A percentile compares a stretch with the other conserved stretches of the same genome.
Conservation (phyloP, 1,284 basidiomycete species). For the Sanguinoderma infundibulare region DNA sequence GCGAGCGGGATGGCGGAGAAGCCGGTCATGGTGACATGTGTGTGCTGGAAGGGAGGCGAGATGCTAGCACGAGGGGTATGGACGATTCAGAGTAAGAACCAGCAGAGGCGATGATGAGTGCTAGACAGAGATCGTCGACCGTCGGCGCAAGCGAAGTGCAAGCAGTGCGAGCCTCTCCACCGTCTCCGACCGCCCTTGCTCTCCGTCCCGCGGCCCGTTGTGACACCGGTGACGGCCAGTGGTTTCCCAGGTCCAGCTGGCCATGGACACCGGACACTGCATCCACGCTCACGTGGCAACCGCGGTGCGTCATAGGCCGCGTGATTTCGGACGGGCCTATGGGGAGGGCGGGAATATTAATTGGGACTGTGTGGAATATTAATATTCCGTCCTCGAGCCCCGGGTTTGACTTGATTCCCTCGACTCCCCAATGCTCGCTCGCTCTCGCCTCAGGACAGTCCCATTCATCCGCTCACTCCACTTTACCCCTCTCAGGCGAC, state of each 20-base stretch:
- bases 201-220: too few relatives aligned
- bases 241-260: not conserved
- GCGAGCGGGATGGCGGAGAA: constrained; percentile 45
- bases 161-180: not conserved
- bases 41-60: not conserved
- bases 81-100: not conserved
- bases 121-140: not conserved
- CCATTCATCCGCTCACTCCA: constrained; percentile 32
- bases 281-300: not conserved
- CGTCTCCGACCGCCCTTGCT: too few relatives aligned
- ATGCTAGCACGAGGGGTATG: not conserved
- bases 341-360: not conserved
- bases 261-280: not conserved
- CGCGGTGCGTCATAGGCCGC: too few relatives aligned
- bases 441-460: constrained; percentile 6
- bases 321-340: not conserved
- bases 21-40: constrained; percentile 47
- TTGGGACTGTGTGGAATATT: too few relatives aligned
- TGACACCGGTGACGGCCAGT: not conserved
- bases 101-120: not conserved
- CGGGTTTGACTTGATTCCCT: not conserved
- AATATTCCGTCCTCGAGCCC: not conserved
- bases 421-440: constrained; percentile 14
- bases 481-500: constrained; percentile 31
- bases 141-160: not conserved